phyloP scores from a whole-genome alignment of 768 basidiomycete genomes.

The Pisolithus albus region DNA sequence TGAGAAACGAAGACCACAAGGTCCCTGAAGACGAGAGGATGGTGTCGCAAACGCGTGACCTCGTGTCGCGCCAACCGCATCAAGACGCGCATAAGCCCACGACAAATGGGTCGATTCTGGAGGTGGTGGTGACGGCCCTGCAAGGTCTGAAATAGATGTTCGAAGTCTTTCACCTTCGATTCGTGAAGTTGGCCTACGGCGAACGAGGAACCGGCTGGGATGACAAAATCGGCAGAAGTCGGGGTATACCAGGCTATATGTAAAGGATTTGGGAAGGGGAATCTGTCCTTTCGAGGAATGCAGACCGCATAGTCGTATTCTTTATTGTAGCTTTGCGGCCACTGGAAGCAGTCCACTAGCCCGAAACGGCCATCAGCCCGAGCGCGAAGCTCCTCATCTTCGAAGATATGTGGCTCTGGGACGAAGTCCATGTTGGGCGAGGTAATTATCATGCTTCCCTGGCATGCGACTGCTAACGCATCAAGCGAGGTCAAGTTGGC shows the following conservation, averaged over 20 bases:
- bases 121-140: not conserved
- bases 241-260: not conserved
- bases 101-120: not conserved
- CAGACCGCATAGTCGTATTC: conserved; percentile 3
- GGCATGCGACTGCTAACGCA: not conserved
- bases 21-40: not conserved
- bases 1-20: conserved; percentile 3
- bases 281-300: not conserved
- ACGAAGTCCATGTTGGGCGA: not conserved
- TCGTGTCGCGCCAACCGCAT: not conserved
- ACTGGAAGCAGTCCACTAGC: conserved; percentile 3
- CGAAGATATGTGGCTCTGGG: not conserved
- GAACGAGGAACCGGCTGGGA: not conserved
- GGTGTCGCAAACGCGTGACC: not conserved
- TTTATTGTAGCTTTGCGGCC: conserved; percentile 2
- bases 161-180: no score
- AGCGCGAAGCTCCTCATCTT: not conserved
- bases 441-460: not conserved
- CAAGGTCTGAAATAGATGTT: no score
- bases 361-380: conserved; percentile 2
- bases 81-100: not conserved
- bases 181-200: not conserved
- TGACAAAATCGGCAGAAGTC: not conserved
- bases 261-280: not conserved
- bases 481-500: not conserved